These are phyloP conservation scores for Mrakiaceae sp. DNA, from an alignment of 1,284 basidiomycete genomes.

Conservation along the genomic window DNA sequence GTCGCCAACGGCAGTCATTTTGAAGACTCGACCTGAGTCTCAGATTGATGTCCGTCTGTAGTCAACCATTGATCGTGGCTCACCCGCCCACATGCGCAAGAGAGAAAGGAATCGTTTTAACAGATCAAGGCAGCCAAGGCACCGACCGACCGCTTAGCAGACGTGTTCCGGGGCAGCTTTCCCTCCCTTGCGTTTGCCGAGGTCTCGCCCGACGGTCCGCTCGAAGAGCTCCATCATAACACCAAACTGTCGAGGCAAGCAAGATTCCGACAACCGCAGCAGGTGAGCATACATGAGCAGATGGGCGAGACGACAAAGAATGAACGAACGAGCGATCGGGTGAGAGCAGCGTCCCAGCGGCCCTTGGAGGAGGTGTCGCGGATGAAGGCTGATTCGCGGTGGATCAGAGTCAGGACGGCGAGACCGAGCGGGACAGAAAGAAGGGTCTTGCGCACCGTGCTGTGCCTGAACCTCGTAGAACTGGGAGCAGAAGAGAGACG, in stretches of 20 bases:
- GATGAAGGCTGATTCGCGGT: conserved; percentile 52
- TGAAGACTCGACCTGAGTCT: no score
- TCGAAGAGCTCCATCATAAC: conserved; percentile 92
- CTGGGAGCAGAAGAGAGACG: conserved; percentile 36
- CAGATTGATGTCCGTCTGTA: no score
- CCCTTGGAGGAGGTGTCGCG: conserved; percentile 82
- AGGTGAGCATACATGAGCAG: background rate
- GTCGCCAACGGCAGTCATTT: no score
- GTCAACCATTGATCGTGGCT: no score
- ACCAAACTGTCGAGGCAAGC: conserved; percentile 39
- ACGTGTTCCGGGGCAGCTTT: conserved; percentile 55
- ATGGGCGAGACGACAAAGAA: background rate
- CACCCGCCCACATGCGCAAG: no score
- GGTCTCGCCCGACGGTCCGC: conserved; percentile 65
- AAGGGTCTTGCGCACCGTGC: conserved; percentile 36
- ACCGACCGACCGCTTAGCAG: conserved; percentile 40
- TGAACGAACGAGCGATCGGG: conserved; percentile 33
- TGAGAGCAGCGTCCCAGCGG: conserved; percentile 83
- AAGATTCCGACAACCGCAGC: no score
- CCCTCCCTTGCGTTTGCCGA: conserved; percentile 50
- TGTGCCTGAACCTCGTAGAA: conserved; percentile 87
- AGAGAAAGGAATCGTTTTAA: no score
- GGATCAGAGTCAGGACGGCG: background rate
- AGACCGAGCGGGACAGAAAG: no score
- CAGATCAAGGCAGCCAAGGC: no score